phyloP scores from a whole-genome alignment of 1,284 basidiomycete species.

The Puccinia coronata region DNA sequence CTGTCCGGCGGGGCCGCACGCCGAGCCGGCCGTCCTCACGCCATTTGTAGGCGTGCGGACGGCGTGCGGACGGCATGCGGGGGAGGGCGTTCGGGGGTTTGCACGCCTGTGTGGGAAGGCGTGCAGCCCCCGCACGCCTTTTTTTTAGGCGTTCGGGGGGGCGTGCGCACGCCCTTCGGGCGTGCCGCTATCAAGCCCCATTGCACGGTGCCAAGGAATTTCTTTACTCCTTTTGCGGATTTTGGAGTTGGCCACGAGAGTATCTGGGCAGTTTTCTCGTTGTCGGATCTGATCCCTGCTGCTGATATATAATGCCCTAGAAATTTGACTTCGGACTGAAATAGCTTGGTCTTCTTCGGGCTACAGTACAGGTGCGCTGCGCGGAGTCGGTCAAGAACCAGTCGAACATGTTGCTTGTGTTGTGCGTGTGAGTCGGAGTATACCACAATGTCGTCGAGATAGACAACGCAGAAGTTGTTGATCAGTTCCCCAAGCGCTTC shows the following conservation, averaged over 20 bases:
- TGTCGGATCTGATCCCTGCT: background rate
- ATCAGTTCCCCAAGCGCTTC: slow-evolving; percentile 38
- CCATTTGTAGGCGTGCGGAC: no score
- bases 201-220: slow-evolving; percentile 57
- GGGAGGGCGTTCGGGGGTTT: no score
- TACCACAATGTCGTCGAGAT: slow-evolving; percentile 16
- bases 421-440: background rate
- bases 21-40: no score
- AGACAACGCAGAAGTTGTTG: slow-evolving; percentile 16
- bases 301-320: slow-evolving; percentile 11
- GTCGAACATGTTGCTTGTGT: background rate
- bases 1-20: no score
- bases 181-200: no score
- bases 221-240: slow-evolving; percentile 56
- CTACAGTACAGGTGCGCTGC: background rate
- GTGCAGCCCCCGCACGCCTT: no score
- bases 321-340: background rate
- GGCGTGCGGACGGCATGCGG: no score
- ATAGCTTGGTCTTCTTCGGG: background rate
- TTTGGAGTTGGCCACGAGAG: slow-evolving; percentile 59
- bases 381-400: background rate
- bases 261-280: slow-evolving; percentile 55
- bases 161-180: no score
- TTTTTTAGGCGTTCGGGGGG: no score
- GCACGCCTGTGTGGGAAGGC: no score